These are phyloP conservation scores for Amanita pallidorosea DNA, from an alignment of 768 basidiomycete genomes.

Conservation along the genomic window DNA sequence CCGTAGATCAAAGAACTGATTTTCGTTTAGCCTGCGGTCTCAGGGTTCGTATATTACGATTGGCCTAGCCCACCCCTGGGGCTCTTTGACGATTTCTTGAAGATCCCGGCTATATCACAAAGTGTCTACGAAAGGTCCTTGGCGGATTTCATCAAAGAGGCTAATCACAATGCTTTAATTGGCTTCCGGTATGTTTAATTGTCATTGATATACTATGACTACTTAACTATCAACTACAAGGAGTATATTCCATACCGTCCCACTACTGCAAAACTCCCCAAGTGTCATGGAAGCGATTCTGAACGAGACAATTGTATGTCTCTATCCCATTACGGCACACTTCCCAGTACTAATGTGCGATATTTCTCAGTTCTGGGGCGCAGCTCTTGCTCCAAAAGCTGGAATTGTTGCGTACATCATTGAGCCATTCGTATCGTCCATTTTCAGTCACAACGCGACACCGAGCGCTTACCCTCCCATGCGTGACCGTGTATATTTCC, in stretches of 20 bases:
- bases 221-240: slow-evolving; percentile 10
- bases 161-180: slow-evolving; percentile 19
- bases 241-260: slow-evolving; percentile 23
- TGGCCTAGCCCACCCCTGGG: slow-evolving; percentile 30
- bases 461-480: too few relatives aligned
- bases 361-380: too few relatives aligned
- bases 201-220: slow-evolving; percentile 4
- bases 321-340: neutral
- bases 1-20: neutral
- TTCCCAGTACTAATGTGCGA: too few relatives aligned
- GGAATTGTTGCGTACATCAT: too few relatives aligned
- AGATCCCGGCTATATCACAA: slow-evolving; percentile 21
- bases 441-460: too few relatives aligned
- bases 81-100: slow-evolving; percentile 36
- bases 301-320: slow-evolving; percentile 24
- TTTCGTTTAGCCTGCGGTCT: neutral
- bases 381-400: too few relatives aligned
- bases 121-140: slow-evolving; percentile 25
- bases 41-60: slow-evolving; percentile 32
- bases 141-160: slow-evolving; percentile 19
- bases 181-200: slow-evolving; percentile 5
- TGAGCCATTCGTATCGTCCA: too few relatives aligned
- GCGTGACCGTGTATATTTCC: too few relatives aligned
- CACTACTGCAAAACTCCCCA: slow-evolving; percentile 20
- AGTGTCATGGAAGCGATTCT: slow-evolving; percentile 21